Evolutionary conservation across 1,284 basidiomycete genomes (phyloP), one percentile per base, ranked within the genome.

Genomic region (Sanghuangporus sanghuang): DNA sequence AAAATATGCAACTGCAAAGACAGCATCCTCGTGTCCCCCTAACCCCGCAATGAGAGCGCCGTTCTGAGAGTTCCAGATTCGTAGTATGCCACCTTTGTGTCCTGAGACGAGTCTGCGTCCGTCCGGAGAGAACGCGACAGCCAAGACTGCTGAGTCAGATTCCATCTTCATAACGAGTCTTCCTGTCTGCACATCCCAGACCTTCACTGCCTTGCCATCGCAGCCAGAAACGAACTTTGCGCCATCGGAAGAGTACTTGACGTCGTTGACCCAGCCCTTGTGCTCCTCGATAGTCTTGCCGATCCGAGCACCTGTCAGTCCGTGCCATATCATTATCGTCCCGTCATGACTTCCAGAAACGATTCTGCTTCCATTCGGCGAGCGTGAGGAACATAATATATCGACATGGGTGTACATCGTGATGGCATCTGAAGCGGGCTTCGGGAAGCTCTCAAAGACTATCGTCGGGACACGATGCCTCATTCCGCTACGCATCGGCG

Each of bases 1-100:
- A 36, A 57, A 63, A n/a, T 61, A 59, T 23, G 68, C 68, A 21
- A 68, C 65, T 39, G 62, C 46, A 57, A 60, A 67, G 42, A 71
- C 61, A 39, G 59, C 64, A 38, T 62, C 53, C 2, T 32, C 50
- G 52, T 70, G 68, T 32, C 64, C 68, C 56, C 12, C 3, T 2
- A 52, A 36, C 6, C 36, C 38, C 18, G 4, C 49, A 16, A 55
- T 18, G n/a, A 42, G 36, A 21, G 23, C 53, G 38, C 53, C 53
- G 8, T 7, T 54, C 53, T 0, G 94, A 95, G 40, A 86, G 75
- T 99, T 96, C 93, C 95, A 98, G 2, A 99, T 78, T 73, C 89
- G 89, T 57, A 93, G 92, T 11, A 94, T 96, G 3, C 91, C 91
- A 74, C 99, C 97, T 74, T 98, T 70, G n/a, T n/a, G n/a, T n/a